A percentile compares a stretch with the other conserved stretches of the same genome.
Evolutionary conservation across 192 early-diverging fungal genomes (phyloP).

Genomic region (Umbelopsis sp.): DNA sequence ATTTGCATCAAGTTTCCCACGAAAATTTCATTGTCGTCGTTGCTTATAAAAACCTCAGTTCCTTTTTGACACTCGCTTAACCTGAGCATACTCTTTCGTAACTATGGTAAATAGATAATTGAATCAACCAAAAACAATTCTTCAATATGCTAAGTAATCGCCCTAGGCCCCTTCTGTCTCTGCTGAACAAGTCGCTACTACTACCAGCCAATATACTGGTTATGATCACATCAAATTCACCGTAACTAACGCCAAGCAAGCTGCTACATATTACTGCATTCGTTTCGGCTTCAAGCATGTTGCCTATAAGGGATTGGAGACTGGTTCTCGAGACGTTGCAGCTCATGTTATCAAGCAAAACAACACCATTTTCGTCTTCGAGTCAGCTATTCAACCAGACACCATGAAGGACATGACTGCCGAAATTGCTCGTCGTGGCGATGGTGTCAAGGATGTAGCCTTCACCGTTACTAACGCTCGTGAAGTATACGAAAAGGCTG

Average conservation of each 20-base stretch:
- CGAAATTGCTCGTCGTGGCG: conserved; percentile 82
- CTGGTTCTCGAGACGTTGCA: conserved; percentile 83
- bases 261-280: conserved; percentile 91
- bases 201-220: conserved; percentile 53
- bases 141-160: background rate
- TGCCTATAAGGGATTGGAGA: conserved; percentile 96
- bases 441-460: conserved; percentile 95
- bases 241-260: conserved; percentile 94
- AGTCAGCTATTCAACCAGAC: conserved; percentile 87
- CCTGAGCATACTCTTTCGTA: background rate
- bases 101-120: background rate
- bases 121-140: background rate
- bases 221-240: conserved; percentile 87
- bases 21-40: background rate
- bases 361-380: conserved; percentile 85
- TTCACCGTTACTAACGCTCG: conserved; percentile 87
- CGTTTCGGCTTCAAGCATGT: conserved; percentile 92
- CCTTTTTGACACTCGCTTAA: background rate
- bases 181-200: conserved; percentile 9
- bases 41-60: background rate
- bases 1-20: conserved; percentile 18
- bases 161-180: background rate
- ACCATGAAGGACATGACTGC: conserved; percentile 65
- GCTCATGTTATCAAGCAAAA: conserved; percentile 88
- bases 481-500: conserved; percentile 77